Evolutionary conservation across 2,329 filamentous ascomycete genomes (phyloP).

Genomic region (Hymenoscyphus fructigenus): DNA sequence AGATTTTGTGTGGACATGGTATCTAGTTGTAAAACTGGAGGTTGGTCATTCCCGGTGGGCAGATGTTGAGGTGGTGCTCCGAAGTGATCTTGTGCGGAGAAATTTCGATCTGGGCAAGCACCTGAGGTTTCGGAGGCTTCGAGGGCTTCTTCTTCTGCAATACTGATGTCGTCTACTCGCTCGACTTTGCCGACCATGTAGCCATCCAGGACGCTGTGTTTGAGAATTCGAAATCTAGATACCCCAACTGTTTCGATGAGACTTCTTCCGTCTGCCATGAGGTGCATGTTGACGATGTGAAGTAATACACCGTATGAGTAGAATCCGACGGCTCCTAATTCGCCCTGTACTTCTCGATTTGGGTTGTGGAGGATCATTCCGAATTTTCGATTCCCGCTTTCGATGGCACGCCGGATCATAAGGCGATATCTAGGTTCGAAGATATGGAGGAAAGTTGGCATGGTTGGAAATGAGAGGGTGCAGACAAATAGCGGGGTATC

Average conservation of each 20-base stretch:
- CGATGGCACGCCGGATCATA: slow-evolving; percentile 80
- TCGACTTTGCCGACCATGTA: slow-evolving; percentile 77
- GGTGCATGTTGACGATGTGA: slow-evolving; percentile 70
- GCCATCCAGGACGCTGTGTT: slow-evolving; percentile 67
- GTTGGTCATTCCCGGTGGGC: neutral
- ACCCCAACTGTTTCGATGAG: slow-evolving; percentile 75
- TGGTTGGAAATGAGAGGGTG: slow-evolving; percentile 75
- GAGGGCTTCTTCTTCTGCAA: slow-evolving; percentile 75
- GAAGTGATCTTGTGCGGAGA: slow-evolving; percentile 26
- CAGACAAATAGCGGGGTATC: slow-evolving; percentile 77
- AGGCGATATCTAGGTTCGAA: slow-evolving; percentile 88
- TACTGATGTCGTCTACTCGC: slow-evolving; percentile 75
- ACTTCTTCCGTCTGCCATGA: slow-evolving; percentile 77
- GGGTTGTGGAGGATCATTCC: slow-evolving; percentile 79
- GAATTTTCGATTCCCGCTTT: slow-evolving; percentile 65
- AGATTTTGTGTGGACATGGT: slow-evolving; percentile 65
- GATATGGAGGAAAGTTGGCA: slow-evolving; percentile 86
- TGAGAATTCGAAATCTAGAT: slow-evolving; percentile 71
- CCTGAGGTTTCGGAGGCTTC: slow-evolving; percentile 64
- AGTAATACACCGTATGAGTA: slow-evolving; percentile 76
- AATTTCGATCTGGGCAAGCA: slow-evolving; percentile 14
- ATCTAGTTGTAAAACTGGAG: slow-evolving; percentile 25
- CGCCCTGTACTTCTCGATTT: slow-evolving; percentile 50
- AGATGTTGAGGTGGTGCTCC: slow-evolving; percentile 21
- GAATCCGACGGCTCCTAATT: slow-evolving; percentile 56